Evolutionary conservation across 2,329 filamentous ascomycete species (phyloP).

Genomic region (Trichoderma polysporum): DNA sequence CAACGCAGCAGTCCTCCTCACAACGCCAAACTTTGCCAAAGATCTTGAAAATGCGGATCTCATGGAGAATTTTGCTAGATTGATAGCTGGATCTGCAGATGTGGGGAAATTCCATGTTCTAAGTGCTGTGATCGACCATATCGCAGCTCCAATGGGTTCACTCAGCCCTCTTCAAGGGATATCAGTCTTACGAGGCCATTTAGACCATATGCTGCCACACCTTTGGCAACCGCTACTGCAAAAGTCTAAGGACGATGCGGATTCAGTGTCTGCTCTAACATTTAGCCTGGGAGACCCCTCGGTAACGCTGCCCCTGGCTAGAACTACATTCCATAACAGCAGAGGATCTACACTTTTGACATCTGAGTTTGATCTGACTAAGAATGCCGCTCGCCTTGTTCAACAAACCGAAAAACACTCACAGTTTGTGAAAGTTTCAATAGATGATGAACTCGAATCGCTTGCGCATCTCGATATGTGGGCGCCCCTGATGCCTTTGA

Average conservation of each 20-base stretch:
- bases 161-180: constrained; percentile 43
- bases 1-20: constrained; percentile 50
- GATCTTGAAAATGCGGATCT: constrained; percentile 48
- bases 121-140: constrained; percentile 56
- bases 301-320: constrained; percentile 66
- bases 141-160: constrained; percentile 41
- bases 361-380: constrained; percentile 31
- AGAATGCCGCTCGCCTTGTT: constrained; percentile 25
- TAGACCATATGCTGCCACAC: constrained; percentile 43
- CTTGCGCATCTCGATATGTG: constrained; percentile 32
- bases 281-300: constrained; percentile 40
- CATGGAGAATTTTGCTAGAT: constrained; percentile 43
- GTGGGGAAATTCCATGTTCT: constrained; percentile 47
- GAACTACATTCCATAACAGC: constrained; percentile 75
- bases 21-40: constrained; percentile 48
- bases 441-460: constrained; percentile 25
- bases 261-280: constrained; percentile 43
- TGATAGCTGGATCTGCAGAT: constrained; percentile 46
- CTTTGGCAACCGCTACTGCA: constrained; percentile 42
- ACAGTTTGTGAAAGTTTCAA: constrained; percentile 38
- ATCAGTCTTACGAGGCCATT: constrained; percentile 50
- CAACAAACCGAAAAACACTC: constrained; percentile 37
- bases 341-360: constrained; percentile 57
- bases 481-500: constrained; percentile 61
- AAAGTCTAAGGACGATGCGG: constrained; percentile 32